These are phyloP conservation scores for Vararia minispora DNA, from an alignment of 768 basidiomycete species.

Conservation along the genomic window DNA sequence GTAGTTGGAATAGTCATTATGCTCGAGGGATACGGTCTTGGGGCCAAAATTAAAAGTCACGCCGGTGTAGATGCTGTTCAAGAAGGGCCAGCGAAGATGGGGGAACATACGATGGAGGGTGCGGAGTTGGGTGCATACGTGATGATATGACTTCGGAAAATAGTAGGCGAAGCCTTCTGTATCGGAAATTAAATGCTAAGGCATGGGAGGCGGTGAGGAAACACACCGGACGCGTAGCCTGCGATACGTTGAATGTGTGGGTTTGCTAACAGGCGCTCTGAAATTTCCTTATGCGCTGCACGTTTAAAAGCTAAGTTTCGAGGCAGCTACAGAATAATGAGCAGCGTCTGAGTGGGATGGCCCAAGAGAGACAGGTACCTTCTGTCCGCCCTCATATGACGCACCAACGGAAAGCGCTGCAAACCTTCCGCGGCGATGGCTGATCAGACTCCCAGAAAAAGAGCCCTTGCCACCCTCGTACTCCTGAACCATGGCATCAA, in stretches of 20 bases:
- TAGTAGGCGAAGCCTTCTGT: neutral
- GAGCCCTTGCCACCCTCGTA: too few relatives aligned
- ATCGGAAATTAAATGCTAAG: neutral
- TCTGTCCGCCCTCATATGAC: slow-evolving; percentile 22
- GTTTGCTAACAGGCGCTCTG: neutral
- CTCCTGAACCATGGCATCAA: too few relatives aligned
- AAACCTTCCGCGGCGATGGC: slow-evolving; percentile 16
- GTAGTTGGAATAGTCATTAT: slow-evolving; percentile 22
- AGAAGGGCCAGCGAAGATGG: slow-evolving; percentile 15
- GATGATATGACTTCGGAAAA: neutral
- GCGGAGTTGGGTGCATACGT: neutral
- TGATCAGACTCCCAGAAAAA: too few relatives aligned
- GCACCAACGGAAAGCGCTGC: slow-evolving; percentile 14
- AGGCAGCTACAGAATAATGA: neutral
- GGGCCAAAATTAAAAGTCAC: slow-evolving; percentile 23
- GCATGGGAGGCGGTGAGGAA: neutral
- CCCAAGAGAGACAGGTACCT: neutral
- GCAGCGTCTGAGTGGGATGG: neutral
- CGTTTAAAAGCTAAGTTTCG: neutral
- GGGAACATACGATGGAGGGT: slow-evolving; percentile 7
- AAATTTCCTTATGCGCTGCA: neutral
- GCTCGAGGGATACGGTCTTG: slow-evolving; percentile 7
- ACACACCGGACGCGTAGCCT: neutral
- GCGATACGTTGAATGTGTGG: neutral
- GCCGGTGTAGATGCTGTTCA: slow-evolving; percentile 18